Evolutionary conservation across 768 basidiomycete species (phyloP), one percentile per base, ranked within the genome.

Genomic region (Epithele typhae): DNA sequence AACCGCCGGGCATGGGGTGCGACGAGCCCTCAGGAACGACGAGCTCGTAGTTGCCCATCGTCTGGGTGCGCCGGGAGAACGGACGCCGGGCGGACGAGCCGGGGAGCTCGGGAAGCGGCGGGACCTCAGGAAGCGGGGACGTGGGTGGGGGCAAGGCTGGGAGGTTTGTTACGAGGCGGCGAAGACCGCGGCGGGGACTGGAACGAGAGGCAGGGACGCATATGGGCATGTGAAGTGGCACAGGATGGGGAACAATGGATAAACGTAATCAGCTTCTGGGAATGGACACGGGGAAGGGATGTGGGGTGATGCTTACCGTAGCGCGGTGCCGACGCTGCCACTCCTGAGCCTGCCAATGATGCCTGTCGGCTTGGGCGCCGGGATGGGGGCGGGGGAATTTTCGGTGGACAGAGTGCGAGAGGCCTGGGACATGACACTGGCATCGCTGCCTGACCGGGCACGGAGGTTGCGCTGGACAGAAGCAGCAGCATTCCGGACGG

Each of bases 291-390:
- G 9, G 33, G 33, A 17, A 10, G 19, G 14, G 23, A 19, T 25
- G 37, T 33, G 12, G 14, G 25, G 8, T 2, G 22, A 27, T 40
- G 63, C 69, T 54, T 44, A 70, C 71, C 63, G 64, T 18, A 65
- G 51, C 9, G 61, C 59, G 11, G 60, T 56, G 30, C 71, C 65
- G 17, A 74, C 60, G 49, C 81, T 83, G 4, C 80, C 80, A 51
- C 78, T 81, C 38, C 81, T 66, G 60, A 81, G 59, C 38, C 81
- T 64, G n/a, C 75, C 72, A 21, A 77, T 64, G 10, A 80, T 59
- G 48, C 72, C 75, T 0, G 66, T 75, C 12, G 51, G 57, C 43
- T 71, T 45, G 40, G 40, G 40, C 15, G 39, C 12, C 15, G 23
- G 32, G 8, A 33, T 12, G 15, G 5, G 10, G 24, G 36, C 41